Conservation (phyloP, 2,329 filamentous ascomycete genomes). For the Penicillium sumatraense region DNA sequence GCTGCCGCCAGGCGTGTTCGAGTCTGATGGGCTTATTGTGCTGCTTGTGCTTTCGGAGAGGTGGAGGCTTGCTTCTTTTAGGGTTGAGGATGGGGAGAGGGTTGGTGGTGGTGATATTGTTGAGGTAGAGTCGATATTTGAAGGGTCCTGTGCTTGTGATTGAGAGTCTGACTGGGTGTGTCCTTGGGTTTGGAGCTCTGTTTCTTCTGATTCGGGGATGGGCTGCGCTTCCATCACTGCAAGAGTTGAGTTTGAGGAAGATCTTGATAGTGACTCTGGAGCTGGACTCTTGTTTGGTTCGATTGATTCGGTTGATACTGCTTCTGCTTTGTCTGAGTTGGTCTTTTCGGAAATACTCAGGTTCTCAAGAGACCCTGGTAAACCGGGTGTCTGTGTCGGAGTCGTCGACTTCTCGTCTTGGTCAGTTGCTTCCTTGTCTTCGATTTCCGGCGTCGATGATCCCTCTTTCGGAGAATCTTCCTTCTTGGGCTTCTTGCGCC, state of each 20-base stretch:
- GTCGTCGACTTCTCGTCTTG: neutral
- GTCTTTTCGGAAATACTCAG: neutral
- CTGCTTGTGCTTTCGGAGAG: conserved; percentile 3
- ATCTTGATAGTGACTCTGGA: neutral
- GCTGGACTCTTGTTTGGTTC: neutral
- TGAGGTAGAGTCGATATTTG: too few relatives aligned
- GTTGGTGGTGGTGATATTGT: too few relatives aligned
- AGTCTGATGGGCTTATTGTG: conserved; percentile 11
- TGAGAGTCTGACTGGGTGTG: too few relatives aligned
- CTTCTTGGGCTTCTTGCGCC: conserved; percentile 49
- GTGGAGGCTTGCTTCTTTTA: neutral
- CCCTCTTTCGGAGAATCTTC: conserved; percentile 27
- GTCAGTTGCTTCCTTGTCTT: conserved; percentile 25
- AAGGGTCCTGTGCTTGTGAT: too few relatives aligned
- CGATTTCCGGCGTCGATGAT: conserved; percentile 23
- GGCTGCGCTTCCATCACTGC: neutral
- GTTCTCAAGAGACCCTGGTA: conserved; percentile 10
- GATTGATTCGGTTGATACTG: neutral
- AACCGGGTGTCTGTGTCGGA: conserved; percentile 7
- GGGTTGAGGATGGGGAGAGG: neutral
- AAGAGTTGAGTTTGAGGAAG: neutral
- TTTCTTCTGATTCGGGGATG: neutral
- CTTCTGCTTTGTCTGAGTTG: conserved; percentile 5
- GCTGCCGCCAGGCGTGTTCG: too few relatives aligned
- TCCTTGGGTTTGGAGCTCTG: neutral